A percentile compares a stretch with the other conserved stretches of the same genome.
phyloP scores from a whole-genome alignment of 495 filamentous ascomycete species.

The Glarea lozoyensis region DNA sequence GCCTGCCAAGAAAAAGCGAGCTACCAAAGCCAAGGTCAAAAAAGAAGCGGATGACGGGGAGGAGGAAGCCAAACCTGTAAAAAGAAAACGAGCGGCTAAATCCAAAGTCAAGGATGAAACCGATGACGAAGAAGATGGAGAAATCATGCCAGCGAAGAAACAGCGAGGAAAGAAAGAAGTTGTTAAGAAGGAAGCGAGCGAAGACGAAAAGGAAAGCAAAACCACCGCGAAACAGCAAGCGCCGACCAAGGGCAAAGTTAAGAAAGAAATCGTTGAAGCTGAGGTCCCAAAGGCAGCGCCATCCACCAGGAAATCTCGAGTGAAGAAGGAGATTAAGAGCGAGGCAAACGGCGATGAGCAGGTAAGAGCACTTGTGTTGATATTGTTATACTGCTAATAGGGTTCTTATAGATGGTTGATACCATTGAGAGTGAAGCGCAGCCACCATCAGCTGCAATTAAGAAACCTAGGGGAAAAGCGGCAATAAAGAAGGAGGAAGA shows the following conservation, averaged over 20 bases:
- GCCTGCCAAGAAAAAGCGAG: neutral
- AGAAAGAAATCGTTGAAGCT: too few species aligned
- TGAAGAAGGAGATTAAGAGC: conserved; percentile 2
- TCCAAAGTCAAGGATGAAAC: conserved; percentile 3
- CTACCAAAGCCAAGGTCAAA: neutral
- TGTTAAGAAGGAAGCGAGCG: neutral
- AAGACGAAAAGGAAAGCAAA: too few species aligned
- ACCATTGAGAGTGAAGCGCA: conserved; percentile 1
- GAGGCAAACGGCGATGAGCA: neutral
- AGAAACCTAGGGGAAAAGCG: conserved; percentile 14
- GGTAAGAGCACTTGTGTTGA: neutral
- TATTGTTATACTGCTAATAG: neutral
- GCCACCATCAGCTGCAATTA: conserved; percentile 8
- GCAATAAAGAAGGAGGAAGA: conserved; percentile 14
- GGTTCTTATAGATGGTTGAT: neutral
- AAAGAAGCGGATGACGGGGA: conserved; percentile 3
- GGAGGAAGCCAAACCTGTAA: conserved; percentile 4
- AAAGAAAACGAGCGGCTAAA: conserved; percentile 14
- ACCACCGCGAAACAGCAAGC: too few species aligned
- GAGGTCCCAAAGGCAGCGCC: neutral
- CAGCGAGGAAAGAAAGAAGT: too few species aligned
- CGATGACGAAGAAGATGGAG: neutral
- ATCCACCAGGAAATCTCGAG: conserved; percentile 1
- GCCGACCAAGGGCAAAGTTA: too few species aligned
- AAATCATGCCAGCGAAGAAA: too few species aligned